phyloP scores from a whole-genome alignment of 1,284 basidiomycete genomes.

The Wolfiporia cocos region DNA sequence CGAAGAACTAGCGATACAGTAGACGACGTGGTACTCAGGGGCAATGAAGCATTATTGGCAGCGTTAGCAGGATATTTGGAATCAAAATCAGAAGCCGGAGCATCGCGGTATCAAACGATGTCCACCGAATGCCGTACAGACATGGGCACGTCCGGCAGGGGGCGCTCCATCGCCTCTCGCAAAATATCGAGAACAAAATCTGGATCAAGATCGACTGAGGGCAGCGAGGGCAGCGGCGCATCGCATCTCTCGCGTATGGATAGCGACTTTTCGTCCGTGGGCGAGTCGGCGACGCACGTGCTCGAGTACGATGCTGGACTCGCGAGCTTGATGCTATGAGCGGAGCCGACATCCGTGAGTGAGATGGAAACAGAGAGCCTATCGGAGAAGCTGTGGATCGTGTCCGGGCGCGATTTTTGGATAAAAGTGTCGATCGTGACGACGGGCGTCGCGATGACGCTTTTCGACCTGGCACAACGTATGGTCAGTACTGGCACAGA shows the following conservation, averaged over 20 bases:
- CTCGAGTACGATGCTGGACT: conserved; percentile 20
- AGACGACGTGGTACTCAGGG: too few species aligned
- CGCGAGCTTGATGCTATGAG: conserved; percentile 15
- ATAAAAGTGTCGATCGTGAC: too few species aligned
- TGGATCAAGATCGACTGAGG: conserved; percentile 9
- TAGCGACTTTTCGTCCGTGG: conserved; percentile 9
- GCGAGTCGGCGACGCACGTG: conserved; percentile 14
- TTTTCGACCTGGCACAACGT: too few species aligned
- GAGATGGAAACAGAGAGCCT: conserved; percentile 27
- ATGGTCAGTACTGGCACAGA: too few species aligned
- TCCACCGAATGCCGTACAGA: conserved; percentile 20
- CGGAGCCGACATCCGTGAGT: conserved; percentile 12
- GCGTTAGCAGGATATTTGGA: too few species aligned
- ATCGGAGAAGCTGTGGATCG: conserved; percentile 33
- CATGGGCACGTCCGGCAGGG: conserved; percentile 16
- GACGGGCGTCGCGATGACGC: too few species aligned
- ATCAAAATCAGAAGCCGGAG: neutral
- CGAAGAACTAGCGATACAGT: too few species aligned
- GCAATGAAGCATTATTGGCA: too few species aligned
- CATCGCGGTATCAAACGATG: conserved; percentile 15
- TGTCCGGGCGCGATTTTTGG: too few species aligned
- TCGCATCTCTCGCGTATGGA: neutral
- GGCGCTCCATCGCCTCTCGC: conserved; percentile 8
- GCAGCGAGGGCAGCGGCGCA: conserved; percentile 5
- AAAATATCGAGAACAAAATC: conserved; percentile 8